A percentile compares a stretch with the other conserved stretches of the same genome.
These are phyloP conservation scores for Fusarium tuaranense DNA, from an alignment of 2,329 filamentous ascomycete species.

Conservation along the genomic window DNA sequence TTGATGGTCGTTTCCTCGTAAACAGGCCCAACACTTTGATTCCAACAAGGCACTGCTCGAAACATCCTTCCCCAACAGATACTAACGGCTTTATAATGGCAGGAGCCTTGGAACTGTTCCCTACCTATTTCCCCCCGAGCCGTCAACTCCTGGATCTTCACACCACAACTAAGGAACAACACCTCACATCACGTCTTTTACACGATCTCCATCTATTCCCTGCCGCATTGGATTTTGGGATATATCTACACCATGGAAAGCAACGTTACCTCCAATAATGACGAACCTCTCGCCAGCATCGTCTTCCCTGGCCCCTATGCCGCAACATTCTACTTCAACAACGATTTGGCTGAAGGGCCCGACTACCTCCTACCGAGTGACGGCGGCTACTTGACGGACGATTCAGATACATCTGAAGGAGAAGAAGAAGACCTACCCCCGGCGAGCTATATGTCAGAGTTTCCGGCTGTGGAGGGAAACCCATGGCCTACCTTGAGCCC, in stretches of 20 bases:
- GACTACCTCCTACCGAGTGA: conserved; percentile 8
- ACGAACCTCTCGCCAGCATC: not conserved
- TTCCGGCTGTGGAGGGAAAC: not conserved
- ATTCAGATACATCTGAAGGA: not conserved
- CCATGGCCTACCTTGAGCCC: not conserved
- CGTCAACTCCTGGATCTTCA: not conserved
- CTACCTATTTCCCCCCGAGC: not conserved
- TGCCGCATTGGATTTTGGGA: not conserved
- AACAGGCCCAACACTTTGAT: not conserved
- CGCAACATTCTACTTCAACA: conserved; percentile 18
- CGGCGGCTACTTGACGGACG: not conserved
- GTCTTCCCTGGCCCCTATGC: conserved; percentile 7
- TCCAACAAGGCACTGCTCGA: not conserved
- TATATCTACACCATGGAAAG: not conserved
- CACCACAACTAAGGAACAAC: not conserved
- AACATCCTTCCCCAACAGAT: not conserved
- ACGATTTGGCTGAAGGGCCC: conserved; percentile 10
- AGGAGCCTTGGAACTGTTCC: not conserved
- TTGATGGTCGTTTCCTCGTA: not conserved
- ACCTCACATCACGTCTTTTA: not conserved
- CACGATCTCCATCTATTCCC: not conserved
- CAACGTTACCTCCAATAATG: not conserved
- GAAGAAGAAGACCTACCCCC: not conserved
- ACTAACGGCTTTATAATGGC: not conserved
- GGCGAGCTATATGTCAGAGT: not conserved